These are phyloP conservation scores for Colletotrichum euphorbiae DNA, from an alignment of 2,329 filamentous ascomycete species.

Conservation along the genomic window DNA sequence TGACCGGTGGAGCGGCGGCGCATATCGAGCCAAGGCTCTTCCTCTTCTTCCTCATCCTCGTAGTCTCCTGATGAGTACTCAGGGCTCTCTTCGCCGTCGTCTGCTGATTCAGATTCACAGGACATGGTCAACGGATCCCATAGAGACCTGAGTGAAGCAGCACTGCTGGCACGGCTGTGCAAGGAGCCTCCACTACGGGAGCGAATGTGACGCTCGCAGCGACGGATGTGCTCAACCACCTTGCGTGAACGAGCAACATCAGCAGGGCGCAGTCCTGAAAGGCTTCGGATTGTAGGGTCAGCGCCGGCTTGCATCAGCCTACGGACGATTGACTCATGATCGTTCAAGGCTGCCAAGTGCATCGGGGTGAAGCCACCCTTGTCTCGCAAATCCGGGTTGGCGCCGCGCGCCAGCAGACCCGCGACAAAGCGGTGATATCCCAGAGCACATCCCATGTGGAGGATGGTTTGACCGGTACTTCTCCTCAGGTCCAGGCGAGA, in stretches of 20 bases:
- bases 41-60: slow-evolving; percentile 56
- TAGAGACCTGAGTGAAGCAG: slow-evolving; percentile 73
- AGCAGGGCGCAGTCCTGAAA: slow-evolving; percentile 76
- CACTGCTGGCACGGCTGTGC: slow-evolving; percentile 73
- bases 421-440: slow-evolving; percentile 82
- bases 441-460: slow-evolving; percentile 81
- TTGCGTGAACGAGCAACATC: slow-evolving; percentile 76
- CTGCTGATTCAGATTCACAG: slow-evolving; percentile 55
- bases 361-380: slow-evolving; percentile 84
- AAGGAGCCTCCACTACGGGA: slow-evolving; percentile 73
- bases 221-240: slow-evolving; percentile 72
- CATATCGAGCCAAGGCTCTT: slow-evolving; percentile 53
- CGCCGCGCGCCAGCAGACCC: slow-evolving; percentile 81
- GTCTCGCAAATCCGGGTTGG: slow-evolving; percentile 79
- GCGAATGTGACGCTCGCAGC: slow-evolving; percentile 70
- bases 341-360: slow-evolving; percentile 83
- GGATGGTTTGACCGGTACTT: slow-evolving; percentile 80
- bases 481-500: slow-evolving; percentile 74
- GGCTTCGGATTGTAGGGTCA: slow-evolving; percentile 75
- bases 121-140: slow-evolving; percentile 67
- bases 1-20: slow-evolving; percentile 47
- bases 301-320: slow-evolving; percentile 80
- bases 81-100: slow-evolving; percentile 54
- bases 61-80: slow-evolving; percentile 61
- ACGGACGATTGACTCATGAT: slow-evolving; percentile 80